phyloP scores from a whole-genome alignment of 495 filamentous ascomycete genomes.

The Neurospora sp. region DNA sequence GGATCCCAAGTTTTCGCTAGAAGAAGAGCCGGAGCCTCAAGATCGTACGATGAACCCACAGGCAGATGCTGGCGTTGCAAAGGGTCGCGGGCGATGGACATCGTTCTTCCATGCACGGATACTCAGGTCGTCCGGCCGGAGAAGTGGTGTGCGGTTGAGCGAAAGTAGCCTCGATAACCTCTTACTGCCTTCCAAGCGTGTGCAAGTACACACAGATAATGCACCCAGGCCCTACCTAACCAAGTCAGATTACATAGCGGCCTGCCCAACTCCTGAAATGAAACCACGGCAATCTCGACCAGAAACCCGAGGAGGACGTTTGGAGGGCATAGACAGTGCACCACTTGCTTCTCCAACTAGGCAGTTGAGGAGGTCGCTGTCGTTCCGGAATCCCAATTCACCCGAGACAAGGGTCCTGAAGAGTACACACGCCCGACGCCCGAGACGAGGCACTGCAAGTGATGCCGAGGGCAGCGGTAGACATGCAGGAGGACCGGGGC shows the following conservation, averaged over 20 bases:
- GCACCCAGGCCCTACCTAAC: constrained; percentile 22
- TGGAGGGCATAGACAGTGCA: neutral
- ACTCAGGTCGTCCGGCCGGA: constrained; percentile 8
- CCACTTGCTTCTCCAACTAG: constrained; percentile 22
- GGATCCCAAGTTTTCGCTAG: constrained; percentile 22
- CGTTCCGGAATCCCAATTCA: constrained; percentile 41
- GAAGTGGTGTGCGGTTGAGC: constrained; percentile 9
- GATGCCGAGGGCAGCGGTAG: constrained; percentile 27
- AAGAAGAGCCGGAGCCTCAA: constrained; percentile 16
- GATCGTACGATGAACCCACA: constrained; percentile 5
- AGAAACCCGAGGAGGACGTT: neutral
- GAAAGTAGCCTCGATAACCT: constrained; percentile 16
- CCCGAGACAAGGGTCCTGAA: constrained; percentile 39
- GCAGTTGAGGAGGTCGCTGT: constrained; percentile 36
- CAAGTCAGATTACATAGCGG: constrained; percentile 19
- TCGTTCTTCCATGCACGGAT: constrained; percentile 37
- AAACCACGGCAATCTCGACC: neutral
- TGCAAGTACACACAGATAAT: constrained; percentile 12
- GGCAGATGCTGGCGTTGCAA: constrained; percentile 5
- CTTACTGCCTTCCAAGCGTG: constrained; percentile 18
- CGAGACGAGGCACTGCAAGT: constrained; percentile 26
- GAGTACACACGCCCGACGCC: constrained; percentile 37
- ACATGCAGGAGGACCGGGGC: constrained; percentile 33
- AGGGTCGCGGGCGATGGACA: constrained; percentile 26
- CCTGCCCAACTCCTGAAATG: neutral